Evolutionary conservation across 495 filamentous ascomycete species (phyloP).

Genomic region (Xylaria cubensis): DNA sequence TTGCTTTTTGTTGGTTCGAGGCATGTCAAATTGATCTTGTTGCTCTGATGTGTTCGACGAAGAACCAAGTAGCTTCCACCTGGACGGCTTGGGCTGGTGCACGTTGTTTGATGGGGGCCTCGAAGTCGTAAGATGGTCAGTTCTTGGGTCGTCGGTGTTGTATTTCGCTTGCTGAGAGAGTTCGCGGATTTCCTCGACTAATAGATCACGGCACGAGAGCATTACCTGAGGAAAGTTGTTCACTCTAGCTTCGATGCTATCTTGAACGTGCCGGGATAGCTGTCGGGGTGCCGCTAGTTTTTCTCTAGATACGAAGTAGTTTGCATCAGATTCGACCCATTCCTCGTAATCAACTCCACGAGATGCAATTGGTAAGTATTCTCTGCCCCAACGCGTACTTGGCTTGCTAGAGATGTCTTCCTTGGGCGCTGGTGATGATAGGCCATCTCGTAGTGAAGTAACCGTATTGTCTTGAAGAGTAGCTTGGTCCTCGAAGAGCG

Average conservation of each 20-base stretch:
- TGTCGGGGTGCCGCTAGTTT: conserved; percentile 7
- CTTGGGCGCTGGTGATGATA: conserved; percentile 31
- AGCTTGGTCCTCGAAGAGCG: not conserved
- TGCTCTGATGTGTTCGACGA: conserved; percentile 16
- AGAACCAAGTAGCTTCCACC: conserved; percentile 36
- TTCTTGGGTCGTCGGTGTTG: conserved; percentile 28
- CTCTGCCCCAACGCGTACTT: not conserved
- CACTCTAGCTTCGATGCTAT: conserved; percentile 34
- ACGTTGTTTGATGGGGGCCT: conserved; percentile 18
- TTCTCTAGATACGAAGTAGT: conserved; percentile 21
- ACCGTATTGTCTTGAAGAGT: not conserved
- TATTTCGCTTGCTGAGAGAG: conserved; percentile 53
- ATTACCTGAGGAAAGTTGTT: conserved; percentile 50
- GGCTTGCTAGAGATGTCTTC: conserved; percentile 21
- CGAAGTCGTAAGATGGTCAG: conserved; percentile 23
- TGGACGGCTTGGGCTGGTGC: conserved; percentile 34
- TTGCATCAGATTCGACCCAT: conserved; percentile 33
- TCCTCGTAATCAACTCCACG: conserved; percentile 37
- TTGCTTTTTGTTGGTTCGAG: conserved; percentile 20
- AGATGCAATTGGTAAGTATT: conserved; percentile 30
- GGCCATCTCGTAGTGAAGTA: conserved; percentile 11
- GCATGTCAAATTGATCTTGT: conserved; percentile 24
- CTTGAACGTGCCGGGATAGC: conserved; percentile 32
- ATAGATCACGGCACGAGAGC: conserved; percentile 51
- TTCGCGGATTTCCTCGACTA: conserved; percentile 54